These are phyloP conservation scores for Schizochytrium sp. DNA, from an alignment of 108 stramenopile genomes.

Conservation along the genomic window DNA sequence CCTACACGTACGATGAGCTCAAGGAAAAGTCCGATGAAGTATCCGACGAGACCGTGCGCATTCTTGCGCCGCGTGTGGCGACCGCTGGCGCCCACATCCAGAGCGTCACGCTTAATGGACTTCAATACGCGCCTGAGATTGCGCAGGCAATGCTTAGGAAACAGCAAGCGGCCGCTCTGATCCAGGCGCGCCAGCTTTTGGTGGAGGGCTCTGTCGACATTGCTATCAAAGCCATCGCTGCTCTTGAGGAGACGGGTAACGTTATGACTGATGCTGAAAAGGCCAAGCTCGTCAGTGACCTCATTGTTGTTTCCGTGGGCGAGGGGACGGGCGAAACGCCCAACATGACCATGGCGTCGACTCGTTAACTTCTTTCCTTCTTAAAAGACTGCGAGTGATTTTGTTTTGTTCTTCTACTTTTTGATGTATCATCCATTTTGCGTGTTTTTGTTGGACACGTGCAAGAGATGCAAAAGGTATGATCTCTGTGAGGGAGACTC, in stretches of 20 bases:
- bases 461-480: too few relatives aligned
- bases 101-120: neutral
- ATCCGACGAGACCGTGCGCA: neutral
- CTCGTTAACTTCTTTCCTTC: too few relatives aligned
- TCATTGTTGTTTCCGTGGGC: neutral
- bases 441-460: too few relatives aligned
- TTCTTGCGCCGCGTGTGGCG: neutral
- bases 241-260: neutral
- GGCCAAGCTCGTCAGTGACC: neutral
- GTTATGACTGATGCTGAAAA: neutral
- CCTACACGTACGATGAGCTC: neutral
- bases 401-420: too few relatives aligned
- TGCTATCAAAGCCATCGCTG: neutral
- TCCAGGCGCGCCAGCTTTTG: neutral
- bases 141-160: neutral
- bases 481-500: too few relatives aligned
- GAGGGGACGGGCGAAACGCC: neutral
- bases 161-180: neutral
- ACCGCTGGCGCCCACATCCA: neutral
- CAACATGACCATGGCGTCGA: too few relatives aligned
- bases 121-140: neutral
- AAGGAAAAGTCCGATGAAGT: slow-evolving; percentile 2
- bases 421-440: too few relatives aligned
- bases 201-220: slow-evolving; percentile 13
- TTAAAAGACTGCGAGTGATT: too few relatives aligned